phyloP scores from a whole-genome alignment of 2,329 filamentous ascomycete species.

The Penicillium sp. region DNA sequence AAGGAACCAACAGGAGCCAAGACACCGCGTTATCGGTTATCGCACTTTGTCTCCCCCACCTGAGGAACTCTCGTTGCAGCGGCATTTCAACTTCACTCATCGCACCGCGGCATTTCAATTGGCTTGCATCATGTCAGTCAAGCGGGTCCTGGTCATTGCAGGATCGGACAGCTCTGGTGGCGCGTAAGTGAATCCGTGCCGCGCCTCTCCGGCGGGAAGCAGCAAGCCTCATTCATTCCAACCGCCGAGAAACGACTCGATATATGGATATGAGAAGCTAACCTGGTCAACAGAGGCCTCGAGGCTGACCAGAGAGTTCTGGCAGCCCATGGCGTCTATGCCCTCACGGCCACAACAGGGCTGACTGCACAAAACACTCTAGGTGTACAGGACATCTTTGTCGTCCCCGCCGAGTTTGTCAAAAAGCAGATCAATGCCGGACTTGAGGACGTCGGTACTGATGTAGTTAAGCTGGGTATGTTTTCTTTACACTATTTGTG shows the following conservation, averaged over 20 bases:
- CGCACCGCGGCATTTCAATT: conserved; percentile 11
- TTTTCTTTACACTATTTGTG: conserved; percentile 8
- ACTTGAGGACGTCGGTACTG: conserved; percentile 80
- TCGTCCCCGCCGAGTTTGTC: conserved; percentile 78
- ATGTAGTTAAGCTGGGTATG: conserved; percentile 89
- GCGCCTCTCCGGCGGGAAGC: conserved; percentile 3
- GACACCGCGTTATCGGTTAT: conserved; percentile 19
- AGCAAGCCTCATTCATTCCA: conserved; percentile 12
- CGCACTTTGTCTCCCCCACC: conserved; percentile 10
- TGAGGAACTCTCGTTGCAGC: conserved; percentile 8
- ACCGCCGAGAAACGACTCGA: not conserved
- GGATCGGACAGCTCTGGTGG: conserved; percentile 91
- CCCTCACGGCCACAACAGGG: conserved; percentile 93
- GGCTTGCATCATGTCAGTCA: conserved; percentile 38
- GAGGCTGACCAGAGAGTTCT: conserved; percentile 97
- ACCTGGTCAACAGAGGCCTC: conserved; percentile 68
- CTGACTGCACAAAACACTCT: conserved; percentile 95
- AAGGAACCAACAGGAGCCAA: not conserved
- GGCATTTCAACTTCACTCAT: conserved; percentile 11
- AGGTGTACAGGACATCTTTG: conserved; percentile 80
- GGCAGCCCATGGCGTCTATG: conserved; percentile 89
- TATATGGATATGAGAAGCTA: not conserved
- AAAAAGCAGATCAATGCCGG: conserved; percentile 83
- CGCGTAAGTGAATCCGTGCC: conserved; percentile 63
- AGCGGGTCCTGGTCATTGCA: conserved; percentile 77